Base-by-base conservation (phyloP, 1,284 basidiomycete genomes). In the Athelia sp. region DNA sequence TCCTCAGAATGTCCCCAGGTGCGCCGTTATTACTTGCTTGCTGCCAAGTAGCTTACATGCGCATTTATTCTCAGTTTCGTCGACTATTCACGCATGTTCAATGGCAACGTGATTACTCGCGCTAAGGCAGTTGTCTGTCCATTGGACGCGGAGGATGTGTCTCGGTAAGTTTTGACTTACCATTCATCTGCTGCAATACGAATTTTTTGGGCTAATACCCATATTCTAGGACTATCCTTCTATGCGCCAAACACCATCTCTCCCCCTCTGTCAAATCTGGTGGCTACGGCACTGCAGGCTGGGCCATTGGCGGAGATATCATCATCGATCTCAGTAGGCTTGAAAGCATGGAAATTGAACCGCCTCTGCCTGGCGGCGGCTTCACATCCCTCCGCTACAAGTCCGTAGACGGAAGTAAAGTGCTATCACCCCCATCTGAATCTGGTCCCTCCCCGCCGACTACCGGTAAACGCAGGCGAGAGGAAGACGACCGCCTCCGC, bases 261-360 rank as follows among this genome's bases (percentile, higher is more conserved):
- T 83, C 84, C n/a, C 78, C 85, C 4, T 92, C 89, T n/a, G 75
- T 93, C 58, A 92, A 90, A 64, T 87, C 90, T 0, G 92, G 92
- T 15, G 92, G 93, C 0, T 93, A 87, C 62, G 92, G 90, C 6
- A 93, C 89, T 2, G 90, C 86, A 10, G 92, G 93, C 2, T 93
- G 90, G 87, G 80, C 89, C 13, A 81, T 94, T 47, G 83, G 82
- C 29, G 92, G 91, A 36, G 87, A 93, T 60, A 72, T 94, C 49
- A 82, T 94, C 56, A 67, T 94, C 58, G 91, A 95, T 69, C 70
- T 94, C 50, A 78, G 74, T 55, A 75, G 75, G 57, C 70, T 95
- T 50, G 72, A 73, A 49, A 81, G 82, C 44, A 74, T 86, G 47
- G 79, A 81, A 43, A 83, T 88, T 54, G 87, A 84, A 56, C 62